These are phyloP conservation scores for Botrytis deweyae DNA, from an alignment of 2,329 filamentous ascomycete species.

Conservation along the genomic window DNA sequence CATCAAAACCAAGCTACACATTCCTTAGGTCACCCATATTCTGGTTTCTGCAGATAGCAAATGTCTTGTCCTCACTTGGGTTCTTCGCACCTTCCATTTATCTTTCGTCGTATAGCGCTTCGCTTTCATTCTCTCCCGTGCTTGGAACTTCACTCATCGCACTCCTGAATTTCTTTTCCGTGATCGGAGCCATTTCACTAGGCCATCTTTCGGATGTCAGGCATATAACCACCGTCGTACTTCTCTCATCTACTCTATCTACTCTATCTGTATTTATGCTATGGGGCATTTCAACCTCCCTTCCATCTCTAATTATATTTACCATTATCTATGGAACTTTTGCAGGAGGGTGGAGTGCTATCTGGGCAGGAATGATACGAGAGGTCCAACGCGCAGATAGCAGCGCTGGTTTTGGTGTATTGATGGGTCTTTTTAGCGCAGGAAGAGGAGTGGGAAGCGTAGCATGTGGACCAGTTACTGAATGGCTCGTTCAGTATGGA, in stretches of 20 bases:
- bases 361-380: conserved; percentile 44
- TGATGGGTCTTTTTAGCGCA: conserved; percentile 51
- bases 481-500: conserved; percentile 48
- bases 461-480: conserved; percentile 55
- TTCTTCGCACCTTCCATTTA: conserved; percentile 57
- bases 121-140: conserved; percentile 43
- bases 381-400: conserved; percentile 25
- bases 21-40: conserved; percentile 49
- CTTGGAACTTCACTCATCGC: conserved; percentile 49
- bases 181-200: conserved; percentile 45
- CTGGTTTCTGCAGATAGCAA: conserved; percentile 51
- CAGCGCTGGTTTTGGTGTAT: conserved; percentile 34
- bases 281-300: conserved; percentile 52
- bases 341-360: conserved; percentile 53
- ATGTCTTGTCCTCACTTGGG: conserved; percentile 52
- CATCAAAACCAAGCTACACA: conserved; percentile 20
- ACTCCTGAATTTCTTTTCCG: conserved; percentile 49
- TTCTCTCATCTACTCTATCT: conserved; percentile 51
- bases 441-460: conserved; percentile 64
- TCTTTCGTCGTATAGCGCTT: conserved; percentile 49
- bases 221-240: conserved; percentile 46
- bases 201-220: conserved; percentile 46
- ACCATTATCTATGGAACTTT: conserved; percentile 57
- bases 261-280: conserved; percentile 51
- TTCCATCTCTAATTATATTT: conserved; percentile 50